phyloP scores from a whole-genome alignment of 2,329 filamentous ascomycete genomes.

The Phyllosticta citriasiana region DNA sequence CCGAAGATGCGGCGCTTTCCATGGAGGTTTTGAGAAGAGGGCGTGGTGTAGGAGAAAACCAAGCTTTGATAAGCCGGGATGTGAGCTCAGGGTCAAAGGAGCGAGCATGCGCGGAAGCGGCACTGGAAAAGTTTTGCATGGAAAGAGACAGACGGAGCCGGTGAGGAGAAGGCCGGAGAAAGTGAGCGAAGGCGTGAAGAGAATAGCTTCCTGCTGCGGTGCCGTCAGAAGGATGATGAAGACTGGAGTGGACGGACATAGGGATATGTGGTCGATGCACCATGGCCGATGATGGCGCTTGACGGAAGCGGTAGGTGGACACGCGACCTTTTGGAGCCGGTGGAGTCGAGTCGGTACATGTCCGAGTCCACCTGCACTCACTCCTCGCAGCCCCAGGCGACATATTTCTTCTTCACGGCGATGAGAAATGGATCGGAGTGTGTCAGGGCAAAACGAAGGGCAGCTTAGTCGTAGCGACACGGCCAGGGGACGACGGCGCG shows the following conservation, averaged over 20 bases:
- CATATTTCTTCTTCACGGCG: too few species aligned
- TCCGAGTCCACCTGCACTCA: too few species aligned
- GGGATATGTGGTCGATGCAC: neutral
- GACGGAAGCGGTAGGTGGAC: conserved; percentile 3
- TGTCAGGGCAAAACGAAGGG: too few species aligned
- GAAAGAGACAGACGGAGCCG: too few species aligned
- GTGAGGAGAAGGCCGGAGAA: neutral
- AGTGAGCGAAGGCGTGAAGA: too few species aligned
- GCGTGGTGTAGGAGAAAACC: neutral
- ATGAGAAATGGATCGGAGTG: too few species aligned
- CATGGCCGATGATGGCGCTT: neutral
- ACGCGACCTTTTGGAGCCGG: neutral
- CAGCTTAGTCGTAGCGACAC: neutral
- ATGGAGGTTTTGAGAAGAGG: neutral
- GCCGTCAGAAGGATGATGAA: too few species aligned
- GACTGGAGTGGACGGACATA: too few species aligned
- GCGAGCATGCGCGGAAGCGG: neutral
- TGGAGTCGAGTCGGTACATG: too few species aligned
- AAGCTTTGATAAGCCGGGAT: neutral
- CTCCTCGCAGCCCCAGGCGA: neutral
- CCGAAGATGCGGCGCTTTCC: neutral
- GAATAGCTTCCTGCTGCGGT: too few species aligned
- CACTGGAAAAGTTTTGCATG: neutral
- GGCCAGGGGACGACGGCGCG: too few species aligned
- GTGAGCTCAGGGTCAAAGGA: neutral